Conservation (phyloP, 208 protist genomes). For the Blastocrithidia nonstop region DNA sequence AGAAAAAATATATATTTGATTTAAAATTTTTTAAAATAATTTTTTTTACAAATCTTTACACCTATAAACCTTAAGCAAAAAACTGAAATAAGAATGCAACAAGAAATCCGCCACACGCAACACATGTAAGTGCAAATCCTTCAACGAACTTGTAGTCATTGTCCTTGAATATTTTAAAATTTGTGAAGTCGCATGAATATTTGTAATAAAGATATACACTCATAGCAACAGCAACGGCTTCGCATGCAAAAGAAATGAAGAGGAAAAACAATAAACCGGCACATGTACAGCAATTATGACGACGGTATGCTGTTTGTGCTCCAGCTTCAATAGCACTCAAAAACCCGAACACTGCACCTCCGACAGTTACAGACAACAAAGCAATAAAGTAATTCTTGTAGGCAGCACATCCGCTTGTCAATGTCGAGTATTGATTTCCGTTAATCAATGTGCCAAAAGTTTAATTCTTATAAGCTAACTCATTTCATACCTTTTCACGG, state of each 20-base stretch:
- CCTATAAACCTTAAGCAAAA: background rate
- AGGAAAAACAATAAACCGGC: too few species aligned
- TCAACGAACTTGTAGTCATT: constrained; percentile 11
- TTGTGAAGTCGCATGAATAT: background rate
- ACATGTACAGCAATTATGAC: too few species aligned
- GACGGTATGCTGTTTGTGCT: too few species aligned
- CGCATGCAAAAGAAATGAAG: constrained; percentile 9
- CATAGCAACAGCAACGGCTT: constrained; percentile 5
- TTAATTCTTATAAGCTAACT: too few species aligned
- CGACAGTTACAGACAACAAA: too few species aligned
- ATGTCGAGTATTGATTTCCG: too few species aligned
- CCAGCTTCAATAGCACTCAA: too few species aligned
- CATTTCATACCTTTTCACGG: too few species aligned
- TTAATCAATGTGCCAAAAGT: too few species aligned
- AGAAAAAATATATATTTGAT: background rate
- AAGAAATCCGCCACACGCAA: constrained; percentile 13
- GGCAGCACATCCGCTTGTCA: too few species aligned
- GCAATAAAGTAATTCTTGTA: too few species aligned
- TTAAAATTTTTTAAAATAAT: background rate
- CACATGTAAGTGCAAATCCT: constrained; percentile 14
- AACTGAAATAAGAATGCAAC: constrained; percentile 3
- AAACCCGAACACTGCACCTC: too few species aligned
- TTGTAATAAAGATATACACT: constrained; percentile 5
- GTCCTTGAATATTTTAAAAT: constrained; percentile 1
- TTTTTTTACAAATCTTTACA: background rate